Evolutionary conservation across 208 protist genomes (phyloP), one percentile per base, ranked within the genome.

Genomic region (Tetramitus jugosus): DNA sequence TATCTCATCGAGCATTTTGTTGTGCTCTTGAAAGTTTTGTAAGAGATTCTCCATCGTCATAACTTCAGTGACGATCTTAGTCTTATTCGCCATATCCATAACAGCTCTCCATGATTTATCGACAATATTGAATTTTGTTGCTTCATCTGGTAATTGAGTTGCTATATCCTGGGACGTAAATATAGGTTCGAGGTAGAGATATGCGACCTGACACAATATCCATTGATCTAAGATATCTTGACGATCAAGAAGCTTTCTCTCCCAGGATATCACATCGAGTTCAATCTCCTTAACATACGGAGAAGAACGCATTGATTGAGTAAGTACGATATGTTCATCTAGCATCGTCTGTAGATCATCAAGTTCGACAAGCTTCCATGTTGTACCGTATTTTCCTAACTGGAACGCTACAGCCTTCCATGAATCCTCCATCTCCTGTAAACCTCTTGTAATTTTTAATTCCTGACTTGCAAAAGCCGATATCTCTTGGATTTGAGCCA

Each of bases 141-240:
- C 94, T 83, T 98, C 97, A 31, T 89, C 88, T 2, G 96, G 97
- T 56, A 99, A 86, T 80, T 96, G 95, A 64, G 92, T 86, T 42
- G 93, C 91, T 81, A 98, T 98, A 81, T 98, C 96, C 39, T 91
- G 87, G 39, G 91, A 95, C 76, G 85, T 90, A 79, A 98, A 98
- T 77, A 98, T 97, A 35, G 94, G 94, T 84, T 97, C 90, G 17
- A 98, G 86, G 82, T 98, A 98, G 45, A 96, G 86, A 94, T 94
- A 98, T 52, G 90, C 93, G 56, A 89, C 86, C 80, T 98, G 94
- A 85, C 91, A 97, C 67, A 88, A 87, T 79, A 97, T 92, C 95
- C 94, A 97, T 84, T 96, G 92, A 77, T 96, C 93, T 81, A 97
- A 84, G 20, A 96, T 96, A 78, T 85, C 87, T 80, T 96, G 92